phyloP scores from a whole-genome alignment of 2,329 filamentous ascomycete genomes.

The Fusarium sublunatum region DNA sequence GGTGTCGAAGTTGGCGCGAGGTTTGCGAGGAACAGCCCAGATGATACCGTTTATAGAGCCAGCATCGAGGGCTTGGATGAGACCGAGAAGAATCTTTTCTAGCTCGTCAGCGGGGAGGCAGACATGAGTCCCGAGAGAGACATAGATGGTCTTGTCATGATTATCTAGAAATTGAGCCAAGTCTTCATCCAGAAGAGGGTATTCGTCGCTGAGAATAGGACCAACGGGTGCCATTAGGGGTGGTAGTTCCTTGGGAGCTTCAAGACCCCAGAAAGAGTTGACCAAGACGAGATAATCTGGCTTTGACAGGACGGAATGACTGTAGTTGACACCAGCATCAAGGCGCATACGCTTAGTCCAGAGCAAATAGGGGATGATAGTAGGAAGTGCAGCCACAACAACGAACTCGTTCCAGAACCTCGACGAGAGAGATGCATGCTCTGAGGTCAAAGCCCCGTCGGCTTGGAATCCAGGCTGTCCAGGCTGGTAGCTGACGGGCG shows the following conservation, averaged over 20 bases:
- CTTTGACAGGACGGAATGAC: conserved; percentile 47
- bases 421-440: conserved; percentile 53
- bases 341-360: conserved; percentile 51
- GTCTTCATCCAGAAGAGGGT: conserved; percentile 45
- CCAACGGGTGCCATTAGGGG: conserved; percentile 54
- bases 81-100: conserved; percentile 48
- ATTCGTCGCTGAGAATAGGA: conserved; percentile 54
- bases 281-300: conserved; percentile 57
- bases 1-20: conserved; percentile 39
- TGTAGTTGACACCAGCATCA: conserved; percentile 49
- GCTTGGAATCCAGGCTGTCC: conserved; percentile 56
- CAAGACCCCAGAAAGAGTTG: conserved; percentile 58
- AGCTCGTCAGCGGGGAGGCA: conserved; percentile 47
- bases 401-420: conserved; percentile 53
- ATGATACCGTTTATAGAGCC: conserved; percentile 54
- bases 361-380: conserved; percentile 45
- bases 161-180: conserved; percentile 47
- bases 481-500: conserved; percentile 54
- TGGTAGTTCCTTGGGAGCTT: conserved; percentile 56
- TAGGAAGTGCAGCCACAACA: conserved; percentile 47
- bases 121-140: conserved; percentile 58
- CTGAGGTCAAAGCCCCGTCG: conserved; percentile 51
- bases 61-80: conserved; percentile 42
- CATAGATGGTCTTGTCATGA: conserved; percentile 52
- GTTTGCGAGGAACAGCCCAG: conserved; percentile 50